A percentile compares a stretch with the other conserved stretches of the same genome.
These are phyloP conservation scores for Stachybotrys chlorohalonatus DNA, from an alignment of 2,329 filamentous ascomycete species.

Conservation along the genomic window DNA sequence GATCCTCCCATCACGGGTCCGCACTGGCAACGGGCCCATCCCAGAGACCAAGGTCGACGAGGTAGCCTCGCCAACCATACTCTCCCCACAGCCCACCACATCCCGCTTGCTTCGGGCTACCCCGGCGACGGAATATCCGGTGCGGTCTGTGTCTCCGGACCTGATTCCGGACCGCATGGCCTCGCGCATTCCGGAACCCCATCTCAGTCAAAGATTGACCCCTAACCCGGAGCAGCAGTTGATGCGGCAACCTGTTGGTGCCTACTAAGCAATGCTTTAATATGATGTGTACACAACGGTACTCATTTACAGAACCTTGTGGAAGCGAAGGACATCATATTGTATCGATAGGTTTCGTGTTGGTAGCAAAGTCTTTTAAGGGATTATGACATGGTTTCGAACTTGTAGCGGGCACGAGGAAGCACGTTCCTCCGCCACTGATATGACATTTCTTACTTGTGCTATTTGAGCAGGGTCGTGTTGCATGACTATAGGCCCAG, in stretches of 20 bases:
- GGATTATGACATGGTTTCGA: too few relatives aligned
- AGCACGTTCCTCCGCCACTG: too few relatives aligned
- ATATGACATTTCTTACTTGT: too few relatives aligned
- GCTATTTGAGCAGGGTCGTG: too few relatives aligned
- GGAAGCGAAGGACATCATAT: conserved; percentile 3
- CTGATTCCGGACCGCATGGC: conserved; percentile 55
- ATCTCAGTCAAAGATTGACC: conserved; percentile 33
- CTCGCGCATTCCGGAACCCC: conserved; percentile 42
- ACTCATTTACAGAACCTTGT: not conserved
- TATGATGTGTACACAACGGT: too few relatives aligned
- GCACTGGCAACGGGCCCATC: conserved; percentile 37
- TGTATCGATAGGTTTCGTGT: conserved; percentile 4
- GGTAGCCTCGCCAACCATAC: conserved; percentile 34
- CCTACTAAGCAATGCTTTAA: not conserved
- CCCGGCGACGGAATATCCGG: conserved; percentile 44
- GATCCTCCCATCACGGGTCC: conserved; percentile 46
- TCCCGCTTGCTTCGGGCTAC: conserved; percentile 44
- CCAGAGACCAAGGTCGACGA: conserved; percentile 33
- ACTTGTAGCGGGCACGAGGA: too few relatives aligned
- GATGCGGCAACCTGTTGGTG: conserved; percentile 6
- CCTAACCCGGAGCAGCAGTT: conserved; percentile 38
- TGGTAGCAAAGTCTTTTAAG: too few relatives aligned
- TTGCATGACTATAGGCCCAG: too few relatives aligned
- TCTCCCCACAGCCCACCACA: conserved; percentile 46
- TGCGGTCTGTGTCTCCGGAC: conserved; percentile 49